Conservation (phyloP, 495 filamentous ascomycete species). For the Lasiosphaeris hirsuta region DNA sequence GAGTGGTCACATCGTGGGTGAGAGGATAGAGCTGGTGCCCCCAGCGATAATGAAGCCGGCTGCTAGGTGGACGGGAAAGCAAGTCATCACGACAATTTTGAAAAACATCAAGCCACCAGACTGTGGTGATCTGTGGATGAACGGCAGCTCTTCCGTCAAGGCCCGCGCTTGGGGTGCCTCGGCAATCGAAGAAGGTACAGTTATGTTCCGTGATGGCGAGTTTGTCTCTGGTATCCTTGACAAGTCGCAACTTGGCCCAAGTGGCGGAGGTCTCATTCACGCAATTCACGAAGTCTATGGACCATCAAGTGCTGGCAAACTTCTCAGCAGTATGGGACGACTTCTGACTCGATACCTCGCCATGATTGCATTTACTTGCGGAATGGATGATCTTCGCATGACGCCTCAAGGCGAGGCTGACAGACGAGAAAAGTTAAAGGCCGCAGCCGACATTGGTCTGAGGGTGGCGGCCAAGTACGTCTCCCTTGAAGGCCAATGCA, state of each 20-base stretch:
- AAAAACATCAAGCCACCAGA: slow-evolving; percentile 79
- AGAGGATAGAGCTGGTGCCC: slow-evolving; percentile 69
- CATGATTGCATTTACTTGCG: slow-evolving; percentile 94
- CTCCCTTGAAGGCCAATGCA: slow-evolving; percentile 64
- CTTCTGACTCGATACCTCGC: slow-evolving; percentile 85
- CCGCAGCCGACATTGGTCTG: slow-evolving; percentile 69
- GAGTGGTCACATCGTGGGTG: slow-evolving; percentile 67
- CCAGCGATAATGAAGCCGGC: slow-evolving; percentile 82
- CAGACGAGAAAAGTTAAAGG: slow-evolving; percentile 65
- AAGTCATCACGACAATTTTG: slow-evolving; percentile 88
- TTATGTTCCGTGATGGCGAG: slow-evolving; percentile 83
- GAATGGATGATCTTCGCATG: slow-evolving; percentile 91
- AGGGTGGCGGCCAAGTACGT: slow-evolving; percentile 89
- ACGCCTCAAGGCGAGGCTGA: slow-evolving; percentile 74
- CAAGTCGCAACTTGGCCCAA: slow-evolving; percentile 91
- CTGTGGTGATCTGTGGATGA: slow-evolving; percentile 75
- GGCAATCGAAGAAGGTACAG: slow-evolving; percentile 62
- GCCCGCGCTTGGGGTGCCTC: slow-evolving; percentile 66
- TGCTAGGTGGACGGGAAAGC: slow-evolving; percentile 94
- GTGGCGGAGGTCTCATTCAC: slow-evolving; percentile 83
- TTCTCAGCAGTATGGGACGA: slow-evolving; percentile 84
- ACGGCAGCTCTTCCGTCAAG: slow-evolving; percentile 71
- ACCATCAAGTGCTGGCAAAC: slow-evolving; percentile 74
- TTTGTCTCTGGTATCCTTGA: slow-evolving; percentile 89
- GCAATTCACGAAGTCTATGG: slow-evolving; percentile 92